Evolutionary conservation across 2,329 filamentous ascomycete genomes (phyloP), one percentile per base, ranked within the genome.

Genomic region (Thermothelomyces thermophilus): DNA sequence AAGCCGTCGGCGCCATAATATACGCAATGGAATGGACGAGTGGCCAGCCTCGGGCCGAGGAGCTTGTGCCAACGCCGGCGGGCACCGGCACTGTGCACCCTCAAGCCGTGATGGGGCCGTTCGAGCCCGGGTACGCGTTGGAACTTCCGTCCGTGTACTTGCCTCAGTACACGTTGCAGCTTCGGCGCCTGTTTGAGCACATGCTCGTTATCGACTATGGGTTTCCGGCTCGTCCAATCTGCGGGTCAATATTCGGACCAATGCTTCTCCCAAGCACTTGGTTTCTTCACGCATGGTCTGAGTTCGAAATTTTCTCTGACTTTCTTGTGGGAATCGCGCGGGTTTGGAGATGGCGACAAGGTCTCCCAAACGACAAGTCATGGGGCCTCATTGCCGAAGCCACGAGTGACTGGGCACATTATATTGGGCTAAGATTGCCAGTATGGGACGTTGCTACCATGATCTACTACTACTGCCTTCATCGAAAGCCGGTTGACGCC

Each of bases 381-480:
- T 42, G 40, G 40, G 26, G 3, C 26, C 16, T 19, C 3, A 42
- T 42, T 20, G 24, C 26, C 16, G 4, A 17, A 7, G 14, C n/a
- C 22, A 19, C n/a, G 39, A 17, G 7, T 3, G 26, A 30, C n/a
- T n/a, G n/a, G n/a, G n/a, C n/a, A n/a, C n/a, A n/a, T n/a, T n/a
- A n/a, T n/a, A n/a, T n/a, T n/a, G n/a, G n/a, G n/a, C n/a, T n/a
- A n/a, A n/a, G n/a, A n/a, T n/a, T n/a, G n/a, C n/a, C n/a, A n/a
- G n/a, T 19, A 35, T 56, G 50, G 41, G 17, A 50, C 5, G 26
- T 10, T 6, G 47, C 47, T 22, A 46, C 50, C 13, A 45, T 54
- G 41, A n/a, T 57, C 22, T 53, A 58, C 36, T 48, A 50, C n/a
- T 58, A 54, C 42, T 28, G 37, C 24, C 36, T 50, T 11, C 44